phyloP scores from a whole-genome alignment of 75 land plant genomes.

The Azolla pinnata region DNA sequence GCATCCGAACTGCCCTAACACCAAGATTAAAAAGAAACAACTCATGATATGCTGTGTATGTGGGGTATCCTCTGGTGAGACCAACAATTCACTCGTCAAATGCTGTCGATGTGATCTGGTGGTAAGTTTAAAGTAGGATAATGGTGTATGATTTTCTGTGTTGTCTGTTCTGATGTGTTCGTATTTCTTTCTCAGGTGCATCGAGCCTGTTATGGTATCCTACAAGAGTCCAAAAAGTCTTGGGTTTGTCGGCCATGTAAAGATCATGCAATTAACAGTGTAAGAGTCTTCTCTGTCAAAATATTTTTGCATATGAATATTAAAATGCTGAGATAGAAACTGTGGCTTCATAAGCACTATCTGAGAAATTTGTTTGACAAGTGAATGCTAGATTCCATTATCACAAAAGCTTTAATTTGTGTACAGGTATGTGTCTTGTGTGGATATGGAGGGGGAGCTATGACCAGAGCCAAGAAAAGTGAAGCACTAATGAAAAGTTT shows the following conservation, averaged over 20 bases:
- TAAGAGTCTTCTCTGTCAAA: slow-evolving; percentile 16
- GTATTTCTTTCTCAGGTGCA: slow-evolving; percentile 46
- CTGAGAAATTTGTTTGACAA: too few relatives aligned
- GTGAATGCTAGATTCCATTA: too few relatives aligned
- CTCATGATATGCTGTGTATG: slow-evolving; percentile 37
- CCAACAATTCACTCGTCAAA: slow-evolving; percentile 29
- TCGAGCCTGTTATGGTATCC: slow-evolving; percentile 75
- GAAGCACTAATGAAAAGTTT: slow-evolving; percentile 40
- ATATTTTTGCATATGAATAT: not conserved
- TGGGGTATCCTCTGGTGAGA: slow-evolving; percentile 33
- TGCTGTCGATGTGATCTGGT: slow-evolving; percentile 22
- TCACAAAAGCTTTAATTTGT: too few relatives aligned
- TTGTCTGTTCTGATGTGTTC: not conserved
- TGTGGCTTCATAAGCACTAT: too few relatives aligned
- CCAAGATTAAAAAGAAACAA: not conserved
- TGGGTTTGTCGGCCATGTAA: slow-evolving; percentile 80
- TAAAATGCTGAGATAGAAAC: too few relatives aligned
- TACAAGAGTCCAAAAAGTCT: slow-evolving; percentile 40
- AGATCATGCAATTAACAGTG: slow-evolving; percentile 34
- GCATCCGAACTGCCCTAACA: not conserved
- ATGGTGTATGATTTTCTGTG: not conserved
- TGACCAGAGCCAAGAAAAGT: slow-evolving; percentile 62
- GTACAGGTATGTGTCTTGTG: slow-evolving; percentile 84
- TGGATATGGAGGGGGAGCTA: slow-evolving; percentile 76
- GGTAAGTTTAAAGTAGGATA: not conserved